Evolutionary conservation across 305 asterid species (phyloP), one percentile per base, ranked within the genome.

Genomic region (Solanum hybrid): DNA sequence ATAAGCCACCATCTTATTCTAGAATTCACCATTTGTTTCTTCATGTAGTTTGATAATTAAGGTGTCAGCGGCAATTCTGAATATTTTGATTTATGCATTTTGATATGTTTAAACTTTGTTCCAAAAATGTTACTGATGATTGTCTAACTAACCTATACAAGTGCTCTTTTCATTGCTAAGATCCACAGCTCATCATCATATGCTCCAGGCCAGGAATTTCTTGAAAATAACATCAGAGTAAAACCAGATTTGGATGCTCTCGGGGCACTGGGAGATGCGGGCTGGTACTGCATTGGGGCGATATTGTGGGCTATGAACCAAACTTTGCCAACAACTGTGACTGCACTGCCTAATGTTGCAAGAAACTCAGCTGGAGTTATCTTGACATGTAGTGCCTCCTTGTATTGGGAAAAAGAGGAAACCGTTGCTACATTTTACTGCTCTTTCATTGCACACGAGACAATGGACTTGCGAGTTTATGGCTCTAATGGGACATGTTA

Each of bases 251-350:
- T 96, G 17, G 97, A 96, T 76, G 89, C 94, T 75, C 94, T 95
- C 24, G 98, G 99, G 87, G 99, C 96, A 22, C 91, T 96, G 45
- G 98, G 99, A 72, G 99, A 95, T 37, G 85, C 95, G 0, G 98
- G 98, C 26, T 96, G 99, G 99, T 95, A 95, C 95, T 95, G 97
- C 95, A 94, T 96, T 76, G 97, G 98, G 5, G 90, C 91, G 69
- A 94, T 95, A 88, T 76, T 96, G 78, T 96, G 98, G 97, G 91
- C 94, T 34, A 94, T 94, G 98, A 90, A 95, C 92, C 94, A 92
- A 40, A 94, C 92, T 87, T 92, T 93, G 14, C 99, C 99, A 27
- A 94, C 96, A 37, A 92, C 92, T 4, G 96, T 95, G 13, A 93
- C 93, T 60, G 97, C 98, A 36, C 90, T 93, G 3, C 96, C 98